Conservation (phyloP, 805 yeast genomes). For the Kodamaea neixiangensis region DNA sequence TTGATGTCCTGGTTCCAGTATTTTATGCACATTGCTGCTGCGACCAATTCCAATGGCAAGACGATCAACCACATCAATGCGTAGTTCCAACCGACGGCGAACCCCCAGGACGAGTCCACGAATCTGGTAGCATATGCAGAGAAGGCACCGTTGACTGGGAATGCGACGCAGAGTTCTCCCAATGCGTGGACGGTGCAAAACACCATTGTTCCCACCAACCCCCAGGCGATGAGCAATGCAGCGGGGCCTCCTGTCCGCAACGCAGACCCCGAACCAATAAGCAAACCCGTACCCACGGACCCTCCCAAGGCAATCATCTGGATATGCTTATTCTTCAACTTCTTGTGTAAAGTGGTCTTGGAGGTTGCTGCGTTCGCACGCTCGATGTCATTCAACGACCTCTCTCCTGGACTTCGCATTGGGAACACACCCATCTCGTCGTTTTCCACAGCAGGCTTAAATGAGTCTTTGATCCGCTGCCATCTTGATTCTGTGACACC, state of each 20-base stretch:
- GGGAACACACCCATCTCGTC: conserved; percentile 1
- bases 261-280: conserved; percentile 54
- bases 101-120: conserved; percentile 42
- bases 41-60: conserved; percentile 39
- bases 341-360: conserved; percentile 24
- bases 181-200: conserved; percentile 61
- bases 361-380: conserved; percentile 35
- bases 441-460: conserved; percentile 26
- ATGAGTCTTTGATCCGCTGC: conserved; percentile 30
- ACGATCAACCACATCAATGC: conserved; percentile 42
- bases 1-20: conserved; percentile 37
- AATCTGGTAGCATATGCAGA: conserved; percentile 41
- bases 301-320: conserved; percentile 34
- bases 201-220: conserved; percentile 57
- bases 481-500: conserved; percentile 13
- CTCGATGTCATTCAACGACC: conserved; percentile 30
- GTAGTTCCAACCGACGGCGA: conserved; percentile 42
- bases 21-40: conserved; percentile 38
- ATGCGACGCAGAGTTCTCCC: conserved; percentile 62
- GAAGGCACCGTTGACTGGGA: conserved; percentile 41
- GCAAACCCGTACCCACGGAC: conserved; percentile 29
- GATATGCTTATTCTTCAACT: conserved; percentile 24
- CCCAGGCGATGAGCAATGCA: conserved; percentile 53
- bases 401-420: conserved; percentile 1
- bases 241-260: conserved; percentile 46